Conservation (phyloP, 2,329 filamentous ascomycete genomes). For the Xylaria sp. region DNA sequence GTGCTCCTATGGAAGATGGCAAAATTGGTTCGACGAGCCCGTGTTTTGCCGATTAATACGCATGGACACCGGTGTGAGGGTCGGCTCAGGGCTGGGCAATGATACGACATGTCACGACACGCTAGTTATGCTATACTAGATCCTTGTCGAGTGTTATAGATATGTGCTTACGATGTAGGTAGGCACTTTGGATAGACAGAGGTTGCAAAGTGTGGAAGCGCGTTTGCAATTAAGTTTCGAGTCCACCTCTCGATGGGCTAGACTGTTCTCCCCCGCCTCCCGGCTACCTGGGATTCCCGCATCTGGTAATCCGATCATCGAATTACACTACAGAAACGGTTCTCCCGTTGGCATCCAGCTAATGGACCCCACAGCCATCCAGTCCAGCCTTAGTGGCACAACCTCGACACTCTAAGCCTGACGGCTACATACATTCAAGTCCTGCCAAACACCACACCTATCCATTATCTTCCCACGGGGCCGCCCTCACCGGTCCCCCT, state of each 20-base stretch:
- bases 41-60: constrained; percentile 20
- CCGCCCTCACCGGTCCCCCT: constrained; percentile 22
- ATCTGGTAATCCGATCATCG: constrained; percentile 42
- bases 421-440: constrained; percentile 22
- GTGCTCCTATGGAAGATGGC: background rate
- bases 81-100: background rate
- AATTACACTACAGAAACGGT: constrained; percentile 10
- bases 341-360: constrained; percentile 6
- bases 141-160: background rate
- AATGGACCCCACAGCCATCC: constrained; percentile 24
- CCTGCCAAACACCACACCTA: constrained; percentile 4
- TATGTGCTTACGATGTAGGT: background rate
- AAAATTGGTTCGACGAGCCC: background rate
- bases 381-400: background rate
- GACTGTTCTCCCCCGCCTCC: constrained; percentile 34
- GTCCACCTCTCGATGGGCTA: constrained; percentile 27
- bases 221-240: background rate
- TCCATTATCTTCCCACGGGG: background rate
- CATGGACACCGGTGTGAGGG: constrained; percentile 21
- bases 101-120: constrained; percentile 16
- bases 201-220: too few relatives aligned
- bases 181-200: background rate
- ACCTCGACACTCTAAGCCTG: constrained; percentile 25
- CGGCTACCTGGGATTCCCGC: constrained; percentile 36
- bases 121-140: too few relatives aligned